A percentile compares a stretch with the other conserved stretches of the same genome.
These are phyloP conservation scores for Aspergillus arachidicola DNA, from an alignment of 2,329 filamentous ascomycete species.

Conservation along the genomic window DNA sequence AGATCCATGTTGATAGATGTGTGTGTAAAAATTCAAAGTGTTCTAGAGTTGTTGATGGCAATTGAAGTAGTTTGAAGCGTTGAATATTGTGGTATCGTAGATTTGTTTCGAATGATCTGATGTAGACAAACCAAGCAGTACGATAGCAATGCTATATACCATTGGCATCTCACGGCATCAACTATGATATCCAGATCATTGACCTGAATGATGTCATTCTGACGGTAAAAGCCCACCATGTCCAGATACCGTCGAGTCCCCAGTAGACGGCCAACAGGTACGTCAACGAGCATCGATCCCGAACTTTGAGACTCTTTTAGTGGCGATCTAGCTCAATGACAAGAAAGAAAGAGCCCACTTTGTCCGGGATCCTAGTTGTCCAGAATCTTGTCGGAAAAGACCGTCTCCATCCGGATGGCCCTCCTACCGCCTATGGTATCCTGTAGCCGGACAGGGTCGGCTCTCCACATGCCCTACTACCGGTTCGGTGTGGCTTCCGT, in stretches of 20 bases:
- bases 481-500: neutral
- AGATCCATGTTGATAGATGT: slow-evolving; percentile 39
- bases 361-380: neutral
- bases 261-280: neutral
- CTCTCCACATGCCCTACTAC: neutral
- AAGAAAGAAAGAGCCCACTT: slow-evolving; percentile 6
- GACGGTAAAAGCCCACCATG: slow-evolving; percentile 24
- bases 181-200: neutral
- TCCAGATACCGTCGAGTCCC: neutral
- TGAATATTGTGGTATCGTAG: neutral
- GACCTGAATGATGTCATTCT: slow-evolving; percentile 35
- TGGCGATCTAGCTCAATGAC: neutral
- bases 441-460: neutral
- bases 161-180: neutral
- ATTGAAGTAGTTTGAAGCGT: neutral
- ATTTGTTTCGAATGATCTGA: neutral
- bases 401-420: neutral
- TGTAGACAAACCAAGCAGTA: neutral
- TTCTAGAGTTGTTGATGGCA: neutral
- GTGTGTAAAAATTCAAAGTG: neutral
- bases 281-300: neutral
- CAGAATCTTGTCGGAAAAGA: slow-evolving; percentile 1
- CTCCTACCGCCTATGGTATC: neutral
- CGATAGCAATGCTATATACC: slow-evolving; percentile 27
- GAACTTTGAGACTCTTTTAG: neutral